Percentiles rank a stretch among this genome's conserved stretches.
Conservation (phyloP, 148 eudicot genomes). For the Amaranthus cruentus region DNA sequence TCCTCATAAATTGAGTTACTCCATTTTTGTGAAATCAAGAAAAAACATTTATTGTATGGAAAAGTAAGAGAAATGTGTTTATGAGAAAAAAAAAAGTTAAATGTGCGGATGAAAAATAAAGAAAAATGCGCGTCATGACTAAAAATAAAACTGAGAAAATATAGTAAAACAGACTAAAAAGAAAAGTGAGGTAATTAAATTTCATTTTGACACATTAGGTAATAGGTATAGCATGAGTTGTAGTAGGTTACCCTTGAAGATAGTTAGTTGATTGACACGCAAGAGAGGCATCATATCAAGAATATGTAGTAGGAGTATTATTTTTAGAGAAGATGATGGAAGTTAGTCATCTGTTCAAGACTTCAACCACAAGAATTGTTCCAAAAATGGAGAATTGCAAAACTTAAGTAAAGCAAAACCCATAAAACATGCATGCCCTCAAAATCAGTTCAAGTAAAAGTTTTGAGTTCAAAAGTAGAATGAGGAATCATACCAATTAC, state of each 20-base stretch:
- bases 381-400: slow-evolving; percentile 16
- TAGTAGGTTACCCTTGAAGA: slow-evolving; percentile 5
- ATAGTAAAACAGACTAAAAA: too few relatives aligned
- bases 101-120: too few relatives aligned
- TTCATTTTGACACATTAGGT: background rate
- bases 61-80: too few relatives aligned
- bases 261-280: slow-evolving; percentile 19
- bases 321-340: slow-evolving; percentile 15
- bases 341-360: background rate
- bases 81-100: too few relatives aligned
- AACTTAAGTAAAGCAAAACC: background rate
- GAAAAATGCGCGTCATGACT: too few relatives aligned
- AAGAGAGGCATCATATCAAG: slow-evolving; percentile 17
- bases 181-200: too few relatives aligned
- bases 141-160: too few relatives aligned
- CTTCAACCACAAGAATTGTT: slow-evolving; percentile 20
- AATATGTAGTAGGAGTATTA: background rate
- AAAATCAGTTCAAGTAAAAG: background rate
- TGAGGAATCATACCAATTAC: background rate
- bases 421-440: background rate
- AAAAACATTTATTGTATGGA: too few relatives aligned
- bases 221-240: slow-evolving; percentile 6
- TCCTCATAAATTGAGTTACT: background rate
- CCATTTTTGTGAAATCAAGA: too few relatives aligned
- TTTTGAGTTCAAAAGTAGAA: background rate